These are phyloP conservation scores for Entomortierella chlamydospora DNA, from an alignment of 192 early-diverging fungal genomes.

Conservation along the genomic window DNA sequence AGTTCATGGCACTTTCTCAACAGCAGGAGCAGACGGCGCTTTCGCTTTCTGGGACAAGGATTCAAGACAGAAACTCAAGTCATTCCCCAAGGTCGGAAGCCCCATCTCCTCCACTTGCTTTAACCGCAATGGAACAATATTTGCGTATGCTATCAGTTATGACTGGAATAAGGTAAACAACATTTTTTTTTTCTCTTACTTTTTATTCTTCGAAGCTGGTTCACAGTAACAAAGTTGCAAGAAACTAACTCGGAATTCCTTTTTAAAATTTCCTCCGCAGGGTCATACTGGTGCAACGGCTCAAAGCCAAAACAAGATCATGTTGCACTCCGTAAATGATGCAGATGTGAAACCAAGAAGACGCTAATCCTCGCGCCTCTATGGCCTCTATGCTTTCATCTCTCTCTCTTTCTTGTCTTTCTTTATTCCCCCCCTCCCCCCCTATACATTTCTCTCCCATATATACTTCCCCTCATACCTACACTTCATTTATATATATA, in stretches of 20 bases:
- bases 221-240: no score
- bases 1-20: conserved; percentile 88
- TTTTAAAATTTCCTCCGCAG: conserved; percentile 68
- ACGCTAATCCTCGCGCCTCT: conserved; percentile 3
- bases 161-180: conserved; percentile 80
- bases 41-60: conserved; percentile 97
- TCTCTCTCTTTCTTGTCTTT: background rate
- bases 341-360: conserved; percentile 85
- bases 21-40: conserved; percentile 87
- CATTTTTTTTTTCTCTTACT: conserved; percentile 4
- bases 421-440: background rate
- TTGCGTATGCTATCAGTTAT: conserved; percentile 93
- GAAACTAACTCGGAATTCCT: conserved; percentile 77
- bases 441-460: no score
- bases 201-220: no score
- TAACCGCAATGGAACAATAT: conserved; percentile 83
- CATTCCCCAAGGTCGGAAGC: conserved; percentile 69
- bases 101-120: conserved; percentile 83
- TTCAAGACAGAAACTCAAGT: conserved; percentile 86
- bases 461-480: no score
- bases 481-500: no score
- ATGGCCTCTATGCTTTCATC: background rate
- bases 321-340: conserved; percentile 81
- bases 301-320: conserved; percentile 77
- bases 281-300: conserved; percentile 51